phyloP scores from a whole-genome alignment of 768 basidiomycete genomes.

The Tulasnella sp. region DNA sequence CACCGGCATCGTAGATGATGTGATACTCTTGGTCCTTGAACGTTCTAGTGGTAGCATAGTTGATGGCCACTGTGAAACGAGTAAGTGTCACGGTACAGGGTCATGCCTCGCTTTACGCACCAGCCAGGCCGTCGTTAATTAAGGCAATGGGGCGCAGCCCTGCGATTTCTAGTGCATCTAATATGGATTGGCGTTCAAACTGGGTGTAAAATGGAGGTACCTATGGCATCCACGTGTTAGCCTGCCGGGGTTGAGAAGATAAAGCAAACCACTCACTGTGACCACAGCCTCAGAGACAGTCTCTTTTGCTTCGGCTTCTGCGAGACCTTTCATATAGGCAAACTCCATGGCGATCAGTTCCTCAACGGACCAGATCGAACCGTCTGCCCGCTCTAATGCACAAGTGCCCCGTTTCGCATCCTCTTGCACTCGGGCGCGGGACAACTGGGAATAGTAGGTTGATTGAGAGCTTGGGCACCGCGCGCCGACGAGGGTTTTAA shows the following conservation, averaged over 20 bases:
- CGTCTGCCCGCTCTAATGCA: slow-evolving; percentile 43
- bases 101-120: slow-evolving; percentile 24
- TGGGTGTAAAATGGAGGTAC: slow-evolving; percentile 85
- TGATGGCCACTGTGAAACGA: slow-evolving; percentile 62
- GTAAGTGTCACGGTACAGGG: neutral
- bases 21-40: slow-evolving; percentile 78
- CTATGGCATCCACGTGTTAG: slow-evolving; percentile 17
- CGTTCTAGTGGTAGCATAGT: slow-evolving; percentile 93
- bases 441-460: slow-evolving; percentile 38
- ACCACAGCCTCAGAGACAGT: slow-evolving; percentile 76
- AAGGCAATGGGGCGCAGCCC: slow-evolving; percentile 77
- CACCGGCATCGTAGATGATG: slow-evolving; percentile 90
- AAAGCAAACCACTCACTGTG: slow-evolving; percentile 39
- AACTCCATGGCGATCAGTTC: slow-evolving; percentile 94
- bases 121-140: slow-evolving; percentile 84
- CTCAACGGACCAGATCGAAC: slow-evolving; percentile 68
- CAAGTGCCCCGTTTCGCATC: slow-evolving; percentile 55
- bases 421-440: slow-evolving; percentile 37
- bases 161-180: slow-evolving; percentile 86
- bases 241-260: neutral
- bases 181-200: slow-evolving; percentile 83
- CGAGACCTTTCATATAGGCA: slow-evolving; percentile 80
- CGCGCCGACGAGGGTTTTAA: slow-evolving; percentile 76
- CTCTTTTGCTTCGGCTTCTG: slow-evolving; percentile 63
- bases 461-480: slow-evolving; percentile 45